phyloP scores from a whole-genome alignment of 768 basidiomycete species.

The Tricholoma terreum region DNA sequence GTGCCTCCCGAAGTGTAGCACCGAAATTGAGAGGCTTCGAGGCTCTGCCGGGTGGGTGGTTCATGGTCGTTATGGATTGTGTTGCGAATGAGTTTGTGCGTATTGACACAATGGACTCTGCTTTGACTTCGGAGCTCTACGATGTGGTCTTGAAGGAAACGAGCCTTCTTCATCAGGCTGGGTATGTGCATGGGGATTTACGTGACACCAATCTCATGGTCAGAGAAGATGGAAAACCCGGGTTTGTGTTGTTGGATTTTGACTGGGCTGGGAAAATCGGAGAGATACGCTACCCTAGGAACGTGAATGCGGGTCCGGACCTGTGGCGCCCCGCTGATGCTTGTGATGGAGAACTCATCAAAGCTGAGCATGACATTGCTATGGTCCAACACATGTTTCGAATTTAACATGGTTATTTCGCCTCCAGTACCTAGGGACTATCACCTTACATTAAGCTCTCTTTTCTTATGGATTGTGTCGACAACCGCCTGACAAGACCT shows the following conservation, averaged over 20 bases:
- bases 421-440: too few species aligned
- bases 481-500: too few species aligned
- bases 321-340: background rate
- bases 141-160: background rate
- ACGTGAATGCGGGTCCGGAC: background rate
- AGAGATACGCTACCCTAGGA: constrained; percentile 21
- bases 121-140: too few species aligned
- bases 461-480: too few species aligned
- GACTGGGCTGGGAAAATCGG: constrained; percentile 26
- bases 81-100: constrained; percentile 10
- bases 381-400: too few species aligned
- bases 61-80: constrained; percentile 34
- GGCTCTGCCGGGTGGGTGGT: constrained; percentile 25
- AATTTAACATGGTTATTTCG: too few species aligned
- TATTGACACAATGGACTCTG: too few species aligned
- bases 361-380: background rate
- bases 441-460: too few species aligned
- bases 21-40: constrained; percentile 25
- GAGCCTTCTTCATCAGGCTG: constrained; percentile 18
- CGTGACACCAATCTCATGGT: constrained; percentile 29
- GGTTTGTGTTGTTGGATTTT: constrained; percentile 23
- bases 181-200: constrained; percentile 32
- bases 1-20: constrained; percentile 18
- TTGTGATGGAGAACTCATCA: background rate
- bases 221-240: constrained; percentile 2